phyloP scores from a whole-genome alignment of 441 rosid genomes.

The Macaranga tanarius region DNA sequence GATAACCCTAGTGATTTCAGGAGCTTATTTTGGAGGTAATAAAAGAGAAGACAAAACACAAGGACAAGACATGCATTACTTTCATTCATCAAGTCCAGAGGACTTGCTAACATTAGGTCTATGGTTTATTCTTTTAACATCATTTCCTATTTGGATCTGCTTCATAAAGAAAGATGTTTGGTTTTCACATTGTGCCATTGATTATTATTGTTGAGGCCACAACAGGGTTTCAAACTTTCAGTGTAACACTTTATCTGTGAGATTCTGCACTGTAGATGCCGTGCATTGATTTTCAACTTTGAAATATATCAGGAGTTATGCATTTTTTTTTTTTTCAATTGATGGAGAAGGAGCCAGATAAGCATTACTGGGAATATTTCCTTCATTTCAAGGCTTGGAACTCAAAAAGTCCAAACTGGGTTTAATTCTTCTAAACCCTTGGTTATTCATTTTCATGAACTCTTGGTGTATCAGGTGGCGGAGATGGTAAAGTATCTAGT shows the following conservation, averaged over 20 bases:
- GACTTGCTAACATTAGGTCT: background rate
- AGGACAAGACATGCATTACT: background rate
- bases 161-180: background rate
- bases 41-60: background rate
- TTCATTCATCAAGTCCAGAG: background rate
- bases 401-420: background rate
- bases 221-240: background rate
- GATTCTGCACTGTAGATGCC: background rate
- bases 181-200: background rate
- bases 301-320: background rate
- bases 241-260: background rate
- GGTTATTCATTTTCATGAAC: conserved; percentile 14
- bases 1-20: background rate
- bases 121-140: background rate
- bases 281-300: background rate
- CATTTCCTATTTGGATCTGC: background rate
- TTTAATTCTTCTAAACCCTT: background rate
- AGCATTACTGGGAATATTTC: background rate
- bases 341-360: background rate
- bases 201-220: background rate
- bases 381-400: background rate
- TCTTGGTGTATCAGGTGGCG: conserved; percentile 34
- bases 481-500: conserved; percentile 25
- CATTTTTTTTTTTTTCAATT: background rate
- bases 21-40: background rate